Evolutionary conservation across 352 stramenopile genomes (phyloP), one percentile per base, ranked within the genome.

Genomic region (Globisporangium radiosum): DNA sequence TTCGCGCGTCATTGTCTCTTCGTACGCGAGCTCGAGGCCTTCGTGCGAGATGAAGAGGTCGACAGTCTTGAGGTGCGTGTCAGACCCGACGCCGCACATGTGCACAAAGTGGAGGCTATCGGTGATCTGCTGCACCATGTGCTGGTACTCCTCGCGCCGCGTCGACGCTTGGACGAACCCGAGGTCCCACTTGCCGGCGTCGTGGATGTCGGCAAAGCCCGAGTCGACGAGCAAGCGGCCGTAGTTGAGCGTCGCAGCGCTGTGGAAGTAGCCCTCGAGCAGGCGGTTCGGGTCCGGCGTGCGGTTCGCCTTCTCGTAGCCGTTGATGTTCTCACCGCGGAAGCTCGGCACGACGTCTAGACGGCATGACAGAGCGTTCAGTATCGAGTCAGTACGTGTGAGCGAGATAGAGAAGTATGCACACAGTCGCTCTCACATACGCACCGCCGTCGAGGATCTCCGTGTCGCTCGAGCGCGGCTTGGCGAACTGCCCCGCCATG

Each of bases 11-110:
- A 99, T 92, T 11, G 96, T 97, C 80, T 99, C 81, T 74, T 99
- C 97, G 71, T 99, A 99, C 0, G 87, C 95, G 19, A 99, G 83
- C 61, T 99, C 90, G 33, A 99, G 79, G 25, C 96, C 98, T 88
- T 99, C 96, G 71, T 99, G 97, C n/a, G 95, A 97, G 33, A 97
- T 97, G 78, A 98, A 99, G 64, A 99, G 95, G 66, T 98, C 90
- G 40, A 97, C 97, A 36, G 94, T 96, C 64, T 96, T 97, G 49
- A 99, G 89, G 52, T 90, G 74, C 14, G 83, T 78, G 68, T 87
- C 60, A 15, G 91, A 96, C 56, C 97, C 93, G 11, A 99, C 88
- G 53, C 96, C 97, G 70, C 96, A 98, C 66, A 91, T 94, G 71
- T 92, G 83, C 64, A 96, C 86, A 75, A 99, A 99, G 66, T 98